phyloP scores from a whole-genome alignment of 805 yeast genomes.

The Cyberlindnera bimundalis region DNA sequence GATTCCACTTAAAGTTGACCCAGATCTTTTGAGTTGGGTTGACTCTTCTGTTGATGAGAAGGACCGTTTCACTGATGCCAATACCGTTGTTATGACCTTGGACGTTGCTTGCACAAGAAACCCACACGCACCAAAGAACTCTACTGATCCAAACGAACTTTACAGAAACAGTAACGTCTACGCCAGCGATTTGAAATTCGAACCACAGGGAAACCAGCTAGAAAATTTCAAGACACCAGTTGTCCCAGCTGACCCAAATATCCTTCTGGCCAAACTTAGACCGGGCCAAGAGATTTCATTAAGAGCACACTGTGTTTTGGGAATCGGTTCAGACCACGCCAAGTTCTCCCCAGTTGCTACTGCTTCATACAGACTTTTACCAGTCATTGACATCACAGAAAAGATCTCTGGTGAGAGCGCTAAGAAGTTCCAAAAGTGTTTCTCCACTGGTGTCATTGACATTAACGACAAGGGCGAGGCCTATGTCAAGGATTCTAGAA shows the following conservation, averaged over 20 bases:
- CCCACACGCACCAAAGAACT: conserved; percentile 73
- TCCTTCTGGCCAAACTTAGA: conserved; percentile 84
- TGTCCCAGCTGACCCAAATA: conserved; percentile 81
- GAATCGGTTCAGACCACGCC: conserved; percentile 94
- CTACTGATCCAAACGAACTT: conserved; percentile 78
- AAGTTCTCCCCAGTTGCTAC: conserved; percentile 97
- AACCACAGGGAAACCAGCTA: conserved; percentile 85
- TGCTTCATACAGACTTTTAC: conserved; percentile 91
- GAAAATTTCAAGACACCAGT: conserved; percentile 71
- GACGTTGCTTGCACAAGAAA: conserved; percentile 82
- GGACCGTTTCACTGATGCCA: conserved; percentile 76
- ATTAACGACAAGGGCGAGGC: conserved; percentile 68
- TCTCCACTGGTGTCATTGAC: conserved; percentile 90
- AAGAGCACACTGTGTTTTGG: conserved; percentile 86
- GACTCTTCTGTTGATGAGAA: conserved; percentile 62
- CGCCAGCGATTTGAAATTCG: conserved; percentile 84
- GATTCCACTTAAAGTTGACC: conserved; percentile 86
- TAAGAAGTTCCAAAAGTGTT: conserved; percentile 76
- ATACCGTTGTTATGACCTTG: conserved; percentile 81
- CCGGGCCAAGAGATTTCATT: conserved; percentile 96
- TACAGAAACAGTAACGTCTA: conserved; percentile 85
- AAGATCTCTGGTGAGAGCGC: conserved; percentile 81
- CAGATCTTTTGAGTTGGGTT: conserved; percentile 84
- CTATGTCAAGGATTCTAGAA: conserved; percentile 81
- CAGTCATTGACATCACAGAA: conserved; percentile 71